Percentiles rank a stretch among this genome's conserved stretches.
Conservation (phyloP, 257 asterid genomes). For the Petunia secreta region DNA sequence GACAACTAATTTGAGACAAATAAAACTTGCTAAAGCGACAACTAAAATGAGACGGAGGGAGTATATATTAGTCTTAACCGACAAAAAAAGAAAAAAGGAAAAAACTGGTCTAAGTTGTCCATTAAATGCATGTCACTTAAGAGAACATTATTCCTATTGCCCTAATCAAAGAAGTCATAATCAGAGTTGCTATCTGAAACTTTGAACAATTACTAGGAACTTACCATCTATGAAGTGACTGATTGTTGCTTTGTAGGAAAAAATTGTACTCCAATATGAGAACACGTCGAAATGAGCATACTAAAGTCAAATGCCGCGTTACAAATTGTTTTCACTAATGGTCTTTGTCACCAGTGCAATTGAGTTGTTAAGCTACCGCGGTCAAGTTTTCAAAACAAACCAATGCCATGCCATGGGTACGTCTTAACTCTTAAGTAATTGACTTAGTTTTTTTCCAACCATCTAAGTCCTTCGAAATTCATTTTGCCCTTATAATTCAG, state of each 20-base stretch:
- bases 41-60: too few relatives aligned
- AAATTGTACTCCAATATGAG: too few relatives aligned
- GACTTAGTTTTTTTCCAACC: too few relatives aligned
- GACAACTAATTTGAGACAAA: too few relatives aligned
- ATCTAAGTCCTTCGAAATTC: too few relatives aligned
- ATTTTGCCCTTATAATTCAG: too few relatives aligned
- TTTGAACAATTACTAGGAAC: too few relatives aligned
- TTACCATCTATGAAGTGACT: background rate
- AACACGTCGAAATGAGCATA: too few relatives aligned
- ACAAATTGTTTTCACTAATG: background rate
- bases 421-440: background rate
- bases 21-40: too few relatives aligned
- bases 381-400: background rate
- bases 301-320: background rate
- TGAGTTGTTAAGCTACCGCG: background rate
- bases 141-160: background rate
- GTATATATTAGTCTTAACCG: too few relatives aligned
- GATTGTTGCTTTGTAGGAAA: too few relatives aligned
- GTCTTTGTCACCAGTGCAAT: background rate
- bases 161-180: background rate
- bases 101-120: background rate
- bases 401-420: background rate
- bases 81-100: too few relatives aligned
- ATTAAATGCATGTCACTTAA: background rate
- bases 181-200: background rate